Conservation (phyloP, 2,329 filamentous ascomycete species). For the Geosmithia putterillii region DNA sequence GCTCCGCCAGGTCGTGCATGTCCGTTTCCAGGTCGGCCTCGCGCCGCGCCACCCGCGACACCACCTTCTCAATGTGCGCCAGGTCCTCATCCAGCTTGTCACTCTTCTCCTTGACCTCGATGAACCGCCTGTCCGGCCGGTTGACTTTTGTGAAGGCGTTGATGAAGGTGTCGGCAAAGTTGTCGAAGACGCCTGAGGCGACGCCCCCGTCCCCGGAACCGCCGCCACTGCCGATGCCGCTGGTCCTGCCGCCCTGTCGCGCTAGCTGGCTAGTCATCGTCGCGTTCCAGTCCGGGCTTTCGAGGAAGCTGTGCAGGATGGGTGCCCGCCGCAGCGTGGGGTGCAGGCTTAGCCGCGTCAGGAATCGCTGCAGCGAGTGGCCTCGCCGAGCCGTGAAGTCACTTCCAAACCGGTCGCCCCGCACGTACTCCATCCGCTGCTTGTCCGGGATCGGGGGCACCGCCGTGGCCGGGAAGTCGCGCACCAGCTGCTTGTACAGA, state of each 20-base stretch:
- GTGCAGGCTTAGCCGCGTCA: conserved; percentile 76
- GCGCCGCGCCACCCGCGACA: conserved; percentile 76
- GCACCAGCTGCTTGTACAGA: conserved; percentile 78
- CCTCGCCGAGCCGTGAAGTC: conserved; percentile 87
- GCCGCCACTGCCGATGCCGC: conserved; percentile 9
- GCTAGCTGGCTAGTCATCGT: conserved; percentile 74
- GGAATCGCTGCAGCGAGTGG: conserved; percentile 82
- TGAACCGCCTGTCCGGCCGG: conserved; percentile 87
- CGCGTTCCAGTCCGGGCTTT: conserved; percentile 91
- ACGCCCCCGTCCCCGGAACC: conserved; percentile 29
- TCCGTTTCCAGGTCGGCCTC: conserved; percentile 82
- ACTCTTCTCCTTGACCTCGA: conserved; percentile 83
- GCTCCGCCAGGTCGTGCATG: conserved; percentile 78
- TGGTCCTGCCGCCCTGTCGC: conserved; percentile 49
- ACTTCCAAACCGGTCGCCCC: conserved; percentile 84
- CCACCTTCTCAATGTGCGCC: conserved; percentile 87
- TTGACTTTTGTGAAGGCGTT: conserved; percentile 96
- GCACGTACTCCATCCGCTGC: conserved; percentile 98
- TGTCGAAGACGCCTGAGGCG: conserved; percentile 72
- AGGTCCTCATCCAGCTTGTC: conserved; percentile 94
- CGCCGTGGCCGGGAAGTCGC: conserved; percentile 82
- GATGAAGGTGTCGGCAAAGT: conserved; percentile 89
- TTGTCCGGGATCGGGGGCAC: conserved; percentile 94
- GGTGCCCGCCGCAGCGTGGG: conserved; percentile 75
- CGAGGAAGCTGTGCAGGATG: conserved; percentile 80